Percentiles rank a stretch among this genome's conserved stretches.
Conservation (phyloP, 2,329 filamentous ascomycete species). For the Xylaria sp. region DNA sequence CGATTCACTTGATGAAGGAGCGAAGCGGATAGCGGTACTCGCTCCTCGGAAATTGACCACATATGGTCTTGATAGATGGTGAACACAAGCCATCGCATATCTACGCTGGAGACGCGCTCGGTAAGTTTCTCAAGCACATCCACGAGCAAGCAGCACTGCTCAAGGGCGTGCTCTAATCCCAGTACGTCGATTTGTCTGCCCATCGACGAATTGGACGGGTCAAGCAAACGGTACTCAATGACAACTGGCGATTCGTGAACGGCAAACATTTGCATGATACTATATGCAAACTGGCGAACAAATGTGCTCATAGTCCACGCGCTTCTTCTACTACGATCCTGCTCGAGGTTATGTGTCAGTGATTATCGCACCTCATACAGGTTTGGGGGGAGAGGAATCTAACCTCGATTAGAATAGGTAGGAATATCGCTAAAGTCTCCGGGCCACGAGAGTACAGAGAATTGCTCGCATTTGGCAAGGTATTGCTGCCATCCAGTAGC, state of each 20-base stretch:
- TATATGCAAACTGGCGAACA: constrained; percentile 54
- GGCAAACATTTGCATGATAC: constrained; percentile 46
- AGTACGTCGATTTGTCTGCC: constrained; percentile 51
- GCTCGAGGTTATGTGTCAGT: constrained; percentile 10
- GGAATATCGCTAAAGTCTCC: constrained; percentile 51
- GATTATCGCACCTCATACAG: background rate
- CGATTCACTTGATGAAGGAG: constrained; percentile 46
- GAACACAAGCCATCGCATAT: constrained; percentile 52
- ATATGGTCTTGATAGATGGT: constrained; percentile 53
- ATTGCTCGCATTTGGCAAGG: constrained; percentile 39
- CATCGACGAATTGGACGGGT: constrained; percentile 43
- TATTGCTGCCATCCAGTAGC: constrained; percentile 46
- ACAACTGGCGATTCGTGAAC: constrained; percentile 38
- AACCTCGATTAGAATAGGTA: constrained; percentile 56
- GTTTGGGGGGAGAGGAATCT: background rate
- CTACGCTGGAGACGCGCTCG: constrained; percentile 22
- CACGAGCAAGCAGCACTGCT: constrained; percentile 44
- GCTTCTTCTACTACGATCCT: constrained; percentile 50
- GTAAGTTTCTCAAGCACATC: constrained; percentile 44
- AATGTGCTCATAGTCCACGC: constrained; percentile 54
- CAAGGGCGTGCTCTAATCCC: constrained; percentile 34
- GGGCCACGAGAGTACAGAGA: constrained; percentile 40
- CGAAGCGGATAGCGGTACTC: constrained; percentile 48
- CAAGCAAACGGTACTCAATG: constrained; percentile 55
- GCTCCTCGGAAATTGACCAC: constrained; percentile 49